A percentile compares a stretch with the other conserved stretches of the same genome.
Conservation (phyloP, 106 monocot species). For the Dioscorea zingiberensis region DNA sequence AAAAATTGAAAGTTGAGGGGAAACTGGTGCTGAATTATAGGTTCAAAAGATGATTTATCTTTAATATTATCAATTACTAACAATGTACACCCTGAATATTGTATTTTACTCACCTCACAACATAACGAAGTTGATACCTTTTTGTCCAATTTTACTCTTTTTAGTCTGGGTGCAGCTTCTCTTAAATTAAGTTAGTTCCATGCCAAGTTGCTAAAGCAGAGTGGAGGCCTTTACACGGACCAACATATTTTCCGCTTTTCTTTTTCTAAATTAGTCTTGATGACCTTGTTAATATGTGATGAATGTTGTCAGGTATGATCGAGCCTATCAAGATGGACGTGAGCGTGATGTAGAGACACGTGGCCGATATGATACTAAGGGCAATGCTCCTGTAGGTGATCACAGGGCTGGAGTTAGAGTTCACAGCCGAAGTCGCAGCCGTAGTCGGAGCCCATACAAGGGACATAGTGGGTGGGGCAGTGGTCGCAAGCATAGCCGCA, state of each 20-base stretch:
- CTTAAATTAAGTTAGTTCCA: no score
- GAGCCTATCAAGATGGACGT: slow-evolving; percentile 1
- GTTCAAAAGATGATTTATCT: no score
- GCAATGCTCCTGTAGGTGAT: background rate
- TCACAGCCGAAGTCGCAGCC: slow-evolving; percentile 15
- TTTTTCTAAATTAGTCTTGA: background rate
- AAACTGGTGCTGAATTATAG: no score
- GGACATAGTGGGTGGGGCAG: background rate
- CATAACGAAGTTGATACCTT: no score
- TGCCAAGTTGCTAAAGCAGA: no score
- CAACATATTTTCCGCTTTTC: background rate
- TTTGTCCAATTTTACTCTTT: no score
- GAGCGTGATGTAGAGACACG: slow-evolving; percentile 3
- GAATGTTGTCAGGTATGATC: slow-evolving; percentile 6
- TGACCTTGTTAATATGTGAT: background rate
- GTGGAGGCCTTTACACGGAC: no score
- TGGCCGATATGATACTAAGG: background rate
- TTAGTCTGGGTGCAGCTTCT: no score
- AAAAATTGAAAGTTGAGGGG: no score
- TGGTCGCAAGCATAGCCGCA: background rate
- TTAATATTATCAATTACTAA: no score
- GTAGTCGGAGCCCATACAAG: slow-evolving; percentile 20
- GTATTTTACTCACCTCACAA: no score
- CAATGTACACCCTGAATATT: no score
- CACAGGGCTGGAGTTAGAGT: slow-evolving; percentile 5